Evolutionary conservation across 441 rosid genomes (phyloP), one percentile per base, ranked within the genome.

Genomic region (Corymbia calophylla): DNA sequence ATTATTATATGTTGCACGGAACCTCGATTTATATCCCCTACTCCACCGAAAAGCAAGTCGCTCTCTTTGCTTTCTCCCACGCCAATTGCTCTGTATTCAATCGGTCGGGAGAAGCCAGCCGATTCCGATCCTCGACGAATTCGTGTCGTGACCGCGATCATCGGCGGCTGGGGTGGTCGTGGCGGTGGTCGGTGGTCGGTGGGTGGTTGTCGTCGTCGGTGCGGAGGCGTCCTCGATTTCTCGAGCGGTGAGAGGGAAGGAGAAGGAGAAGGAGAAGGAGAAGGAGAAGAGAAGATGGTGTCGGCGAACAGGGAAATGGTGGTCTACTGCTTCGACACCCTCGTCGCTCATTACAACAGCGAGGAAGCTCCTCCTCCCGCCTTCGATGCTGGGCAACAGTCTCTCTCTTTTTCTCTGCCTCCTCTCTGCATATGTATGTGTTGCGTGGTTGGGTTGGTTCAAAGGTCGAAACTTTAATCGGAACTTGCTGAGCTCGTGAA

Each of bases 291-390:
- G 51, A 91, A 80, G 58, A 97, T 98, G 99, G 99, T 97, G 93
- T 93, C 97, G 89, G 99, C 99, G 39, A 98, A 95, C 88, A 94
- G 91, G 93, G 99, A 98, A 89, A 98, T 98, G 99, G 99, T 95
- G 14, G 99, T 96, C 19, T 98, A 95, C 92, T 98, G 99, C 94
- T 98, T 98, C 93, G 99, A 96, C 92, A 95, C 95, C 88, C 94
- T 98, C 81, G 94, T 98, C 88, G 95, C 99, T 93, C 97, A 98
- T 94, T 98, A 95, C 95, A 98, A 93, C 94, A 94, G 94, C 92
- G 94, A 96, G 91, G 97, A 96, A 64, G 91, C 96, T 91, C 98
- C 99, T 29, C 95, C 97, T 92, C 97, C 99, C 82, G 96, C 97
- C 90, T 98, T 98, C 91, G 97, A 94, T 4, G 99, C 95, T 60